Percentiles rank a stretch among this genome's conserved stretches.
Evolutionary conservation across 164 flowering plant genomes (phyloP).

Genomic region (Vitis rupestris): DNA sequence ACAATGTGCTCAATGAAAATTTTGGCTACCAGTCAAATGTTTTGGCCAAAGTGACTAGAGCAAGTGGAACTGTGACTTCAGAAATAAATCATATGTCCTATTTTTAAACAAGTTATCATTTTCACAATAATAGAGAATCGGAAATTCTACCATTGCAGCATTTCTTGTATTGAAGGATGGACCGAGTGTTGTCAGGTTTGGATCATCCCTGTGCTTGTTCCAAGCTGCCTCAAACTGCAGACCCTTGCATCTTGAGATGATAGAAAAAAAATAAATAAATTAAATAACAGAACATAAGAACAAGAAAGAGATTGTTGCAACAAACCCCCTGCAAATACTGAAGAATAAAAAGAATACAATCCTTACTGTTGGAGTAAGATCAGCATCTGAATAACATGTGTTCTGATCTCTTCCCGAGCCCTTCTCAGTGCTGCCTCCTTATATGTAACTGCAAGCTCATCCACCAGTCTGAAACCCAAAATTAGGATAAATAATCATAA

Average conservation of each 20-base stretch:
- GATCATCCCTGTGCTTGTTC: conserved; percentile 71
- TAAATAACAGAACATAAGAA: background rate
- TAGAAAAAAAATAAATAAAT: background rate
- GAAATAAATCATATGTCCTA: background rate
- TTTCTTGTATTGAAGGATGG: conserved; percentile 22
- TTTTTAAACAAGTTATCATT: background rate
- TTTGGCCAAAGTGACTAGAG: background rate
- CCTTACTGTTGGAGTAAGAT: conserved; percentile 69
- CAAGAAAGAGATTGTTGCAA: background rate
- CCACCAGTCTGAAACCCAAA: conserved; percentile 60
- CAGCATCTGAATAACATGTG: conserved; percentile 44
- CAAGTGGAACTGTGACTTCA: background rate
- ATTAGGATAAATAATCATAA: background rate
- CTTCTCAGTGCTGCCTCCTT: conserved; percentile 73
- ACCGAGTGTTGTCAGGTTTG: conserved; percentile 45
- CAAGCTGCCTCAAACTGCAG: conserved; percentile 70
- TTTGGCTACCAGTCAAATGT: background rate
- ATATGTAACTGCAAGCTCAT: conserved; percentile 62
- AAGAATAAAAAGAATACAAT: background rate
- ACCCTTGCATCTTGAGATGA: conserved; percentile 61
- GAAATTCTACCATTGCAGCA: conserved; percentile 11
- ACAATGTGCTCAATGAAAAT: background rate
- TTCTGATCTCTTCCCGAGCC: conserved; percentile 63
- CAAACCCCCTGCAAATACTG: background rate
- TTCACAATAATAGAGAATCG: background rate